These are phyloP conservation scores for Starmerella apicola DNA, from an alignment of 805 yeast species.

Conservation along the genomic window DNA sequence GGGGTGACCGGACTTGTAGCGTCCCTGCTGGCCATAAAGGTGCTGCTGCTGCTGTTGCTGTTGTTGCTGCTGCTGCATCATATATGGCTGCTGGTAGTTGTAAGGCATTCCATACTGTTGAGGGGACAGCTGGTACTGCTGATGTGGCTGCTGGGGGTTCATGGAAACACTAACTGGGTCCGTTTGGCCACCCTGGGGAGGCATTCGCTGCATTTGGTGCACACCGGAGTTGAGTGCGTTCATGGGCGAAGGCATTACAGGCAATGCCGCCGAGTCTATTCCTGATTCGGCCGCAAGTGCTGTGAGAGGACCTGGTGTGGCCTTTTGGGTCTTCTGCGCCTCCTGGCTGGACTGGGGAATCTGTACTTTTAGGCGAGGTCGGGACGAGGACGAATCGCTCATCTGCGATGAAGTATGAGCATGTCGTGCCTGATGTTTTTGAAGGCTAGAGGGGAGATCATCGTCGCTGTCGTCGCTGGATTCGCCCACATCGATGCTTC, in stretches of 20 bases:
- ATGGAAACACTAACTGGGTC: too few species aligned
- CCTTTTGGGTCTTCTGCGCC: neutral
- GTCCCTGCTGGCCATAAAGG: neutral
- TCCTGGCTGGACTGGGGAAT: slow-evolving; percentile 23
- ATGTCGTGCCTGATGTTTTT: neutral
- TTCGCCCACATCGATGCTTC: neutral
- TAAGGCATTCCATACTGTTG: slow-evolving; percentile 4
- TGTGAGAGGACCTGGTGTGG: neutral
- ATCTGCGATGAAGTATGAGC: neutral
- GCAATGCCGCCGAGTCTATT: neutral
- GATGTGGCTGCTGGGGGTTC: too few species aligned
- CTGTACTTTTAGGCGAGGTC: slow-evolving; percentile 31
- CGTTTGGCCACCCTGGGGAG: too few species aligned
- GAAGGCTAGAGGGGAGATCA: neutral
- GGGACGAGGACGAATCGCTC: slow-evolving; percentile 6
- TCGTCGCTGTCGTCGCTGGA: slow-evolving; percentile 6
- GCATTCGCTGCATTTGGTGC: too few species aligned
- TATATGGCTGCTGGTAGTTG: neutral
- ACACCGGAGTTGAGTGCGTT: too few species aligned
- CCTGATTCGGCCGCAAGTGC: neutral
- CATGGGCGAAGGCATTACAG: too few species aligned
- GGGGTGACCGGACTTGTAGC: too few species aligned
- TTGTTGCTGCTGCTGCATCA: neutral
- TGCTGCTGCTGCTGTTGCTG: slow-evolving; percentile 2
- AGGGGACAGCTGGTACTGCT: slow-evolving; percentile 1